A percentile compares a stretch with the other conserved stretches of the same genome.
These are phyloP conservation scores for Xerocomellus chrysenteron DNA, from an alignment of 768 basidiomycete species.

Conservation along the genomic window DNA sequence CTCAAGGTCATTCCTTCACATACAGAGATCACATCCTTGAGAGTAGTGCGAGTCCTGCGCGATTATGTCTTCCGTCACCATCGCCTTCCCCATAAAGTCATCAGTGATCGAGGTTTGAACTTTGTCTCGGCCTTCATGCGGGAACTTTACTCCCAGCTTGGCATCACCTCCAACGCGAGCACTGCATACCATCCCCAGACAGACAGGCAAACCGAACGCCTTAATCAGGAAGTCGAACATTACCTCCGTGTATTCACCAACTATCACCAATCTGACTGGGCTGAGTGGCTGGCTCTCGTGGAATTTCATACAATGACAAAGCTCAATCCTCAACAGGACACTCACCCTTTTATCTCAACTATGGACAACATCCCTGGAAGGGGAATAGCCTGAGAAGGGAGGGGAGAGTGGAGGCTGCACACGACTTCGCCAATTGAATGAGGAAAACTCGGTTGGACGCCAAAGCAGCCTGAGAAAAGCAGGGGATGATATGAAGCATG, in stretches of 20 bases:
- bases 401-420: constrained; percentile 7
- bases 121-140: constrained; percentile 23
- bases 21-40: constrained; percentile 15
- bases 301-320: constrained; percentile 37
- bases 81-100: constrained; percentile 26
- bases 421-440: neutral
- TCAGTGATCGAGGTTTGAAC: constrained; percentile 16
- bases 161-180: constrained; percentile 33
- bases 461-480: constrained; percentile 13
- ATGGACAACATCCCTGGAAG: constrained; percentile 20
- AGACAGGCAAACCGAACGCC: constrained; percentile 41
- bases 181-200: constrained; percentile 47
- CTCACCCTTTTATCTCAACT: constrained; percentile 21
- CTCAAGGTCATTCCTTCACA: constrained; percentile 16
- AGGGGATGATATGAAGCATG: constrained; percentile 26
- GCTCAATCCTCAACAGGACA: constrained; percentile 26
- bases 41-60: constrained; percentile 14
- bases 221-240: constrained; percentile 41
- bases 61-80: constrained; percentile 27
- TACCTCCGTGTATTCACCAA: constrained; percentile 37
- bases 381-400: neutral
- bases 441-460: neutral
- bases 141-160: constrained; percentile 30
- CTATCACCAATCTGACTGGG: constrained; percentile 37
- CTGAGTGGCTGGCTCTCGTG: constrained; percentile 29